A percentile compares a stretch with the other conserved stretches of the same genome.
phyloP scores from a whole-genome alignment of 805 yeast species.

The Candida montana region DNA sequence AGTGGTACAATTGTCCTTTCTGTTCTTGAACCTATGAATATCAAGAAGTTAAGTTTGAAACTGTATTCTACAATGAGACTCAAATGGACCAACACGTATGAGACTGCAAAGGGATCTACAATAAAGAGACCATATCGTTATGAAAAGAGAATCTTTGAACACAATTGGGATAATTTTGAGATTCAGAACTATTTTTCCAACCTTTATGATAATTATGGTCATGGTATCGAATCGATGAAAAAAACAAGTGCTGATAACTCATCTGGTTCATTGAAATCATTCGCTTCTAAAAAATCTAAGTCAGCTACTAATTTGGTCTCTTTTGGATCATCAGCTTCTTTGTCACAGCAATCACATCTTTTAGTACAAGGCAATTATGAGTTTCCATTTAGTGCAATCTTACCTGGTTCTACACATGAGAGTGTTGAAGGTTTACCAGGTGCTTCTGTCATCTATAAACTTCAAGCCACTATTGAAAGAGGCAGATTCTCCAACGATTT shows the following conservation, averaged over 20 bases:
- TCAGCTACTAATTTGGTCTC: constrained; percentile 31
- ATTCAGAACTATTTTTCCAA: constrained; percentile 37
- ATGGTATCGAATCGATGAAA: constrained; percentile 10
- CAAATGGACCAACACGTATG: constrained; percentile 54
- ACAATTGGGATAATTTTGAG: constrained; percentile 69
- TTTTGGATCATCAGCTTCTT: constrained; percentile 24
- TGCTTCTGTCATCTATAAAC: constrained; percentile 62
- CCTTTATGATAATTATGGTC: constrained; percentile 20
- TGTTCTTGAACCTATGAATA: constrained; percentile 65
- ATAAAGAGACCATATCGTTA: constrained; percentile 43
- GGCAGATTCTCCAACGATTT: constrained; percentile 69
- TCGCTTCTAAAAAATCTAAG: constrained; percentile 24
- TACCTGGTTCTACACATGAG: constrained; percentile 84
- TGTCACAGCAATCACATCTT: constrained; percentile 28
- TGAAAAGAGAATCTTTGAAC: constrained; percentile 66
- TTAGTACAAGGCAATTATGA: constrained; percentile 77
- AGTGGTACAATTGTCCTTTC: constrained; percentile 76
- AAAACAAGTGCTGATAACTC: constrained; percentile 19
- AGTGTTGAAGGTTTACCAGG: constrained; percentile 87
- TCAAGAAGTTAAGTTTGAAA: constrained; percentile 59
- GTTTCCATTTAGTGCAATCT: constrained; percentile 77
- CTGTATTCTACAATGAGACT: constrained; percentile 63
- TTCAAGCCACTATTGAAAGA: constrained; percentile 78
- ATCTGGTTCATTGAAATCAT: constrained; percentile 21
- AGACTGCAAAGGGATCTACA: constrained; percentile 39